Conservation (phyloP, 805 yeast genomes). For the Metschnikowia sp. region DNA sequence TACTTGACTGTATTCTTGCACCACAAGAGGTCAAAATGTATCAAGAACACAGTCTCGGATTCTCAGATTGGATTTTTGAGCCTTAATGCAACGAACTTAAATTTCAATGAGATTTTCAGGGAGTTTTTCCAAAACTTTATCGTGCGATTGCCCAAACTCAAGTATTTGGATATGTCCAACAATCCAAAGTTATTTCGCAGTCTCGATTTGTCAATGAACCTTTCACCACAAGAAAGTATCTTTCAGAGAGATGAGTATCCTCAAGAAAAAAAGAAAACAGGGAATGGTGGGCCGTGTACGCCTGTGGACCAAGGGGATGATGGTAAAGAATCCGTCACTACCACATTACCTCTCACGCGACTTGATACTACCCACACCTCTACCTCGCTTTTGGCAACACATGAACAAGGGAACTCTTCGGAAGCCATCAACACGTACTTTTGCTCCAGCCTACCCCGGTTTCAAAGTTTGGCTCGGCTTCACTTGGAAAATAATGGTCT, state of each 20-base stretch:
- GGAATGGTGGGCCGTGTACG: no score
- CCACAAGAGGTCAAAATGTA: constrained; percentile 19
- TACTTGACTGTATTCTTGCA: constrained; percentile 39
- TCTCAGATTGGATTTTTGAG: constrained; percentile 48
- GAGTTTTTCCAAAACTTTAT: constrained; percentile 49
- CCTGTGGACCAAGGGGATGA: not conserved
- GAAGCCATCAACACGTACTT: constrained; percentile 48
- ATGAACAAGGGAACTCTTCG: constrained; percentile 3
- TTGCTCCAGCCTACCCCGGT: constrained; percentile 63
- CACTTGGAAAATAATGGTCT: constrained; percentile 71
- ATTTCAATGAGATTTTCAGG: constrained; percentile 46
- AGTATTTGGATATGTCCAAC: constrained; percentile 73
- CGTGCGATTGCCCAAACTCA: constrained; percentile 54
- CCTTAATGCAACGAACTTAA: constrained; percentile 59
- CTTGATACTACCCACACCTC: no score
- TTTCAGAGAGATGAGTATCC: no score
- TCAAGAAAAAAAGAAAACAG: no score
- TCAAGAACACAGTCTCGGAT: constrained; percentile 18
- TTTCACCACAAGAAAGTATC: no score
- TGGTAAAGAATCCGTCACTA: not conserved
- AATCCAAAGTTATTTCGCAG: constrained; percentile 66
- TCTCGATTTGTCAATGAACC: not conserved
- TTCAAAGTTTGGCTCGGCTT: constrained; percentile 59
- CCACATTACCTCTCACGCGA: no score
- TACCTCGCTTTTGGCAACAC: no score